Conservation (phyloP, 441 rosid genomes). For the Raphanus hybrid region DNA sequence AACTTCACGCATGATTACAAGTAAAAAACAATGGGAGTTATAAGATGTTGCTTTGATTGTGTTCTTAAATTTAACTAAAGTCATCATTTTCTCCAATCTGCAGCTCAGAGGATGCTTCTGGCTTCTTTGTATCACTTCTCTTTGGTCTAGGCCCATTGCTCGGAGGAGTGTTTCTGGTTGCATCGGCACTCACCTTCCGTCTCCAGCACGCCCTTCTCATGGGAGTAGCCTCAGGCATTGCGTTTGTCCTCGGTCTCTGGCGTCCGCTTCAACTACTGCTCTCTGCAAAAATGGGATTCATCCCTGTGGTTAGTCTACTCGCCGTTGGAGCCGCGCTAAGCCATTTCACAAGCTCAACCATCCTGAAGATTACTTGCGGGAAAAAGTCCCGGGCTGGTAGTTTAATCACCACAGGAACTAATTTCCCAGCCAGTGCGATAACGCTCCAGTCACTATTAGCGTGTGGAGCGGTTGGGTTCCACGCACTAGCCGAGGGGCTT, state of each 20-base stretch:
- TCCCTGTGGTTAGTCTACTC: conserved; percentile 63
- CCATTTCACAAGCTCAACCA: conserved; percentile 60
- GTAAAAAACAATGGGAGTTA: conserved; percentile 54
- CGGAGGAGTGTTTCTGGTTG: conserved; percentile 81
- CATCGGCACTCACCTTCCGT: conserved; percentile 75
- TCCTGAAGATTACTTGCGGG: conserved; percentile 54
- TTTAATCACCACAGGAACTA: conserved; percentile 55
- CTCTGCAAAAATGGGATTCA: conserved; percentile 80
- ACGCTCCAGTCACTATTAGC: conserved; percentile 92
- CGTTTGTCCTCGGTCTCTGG: conserved; percentile 89
- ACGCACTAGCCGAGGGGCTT: conserved; percentile 96
- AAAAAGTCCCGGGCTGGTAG: conserved; percentile 61
- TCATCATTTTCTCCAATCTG: conserved; percentile 45
- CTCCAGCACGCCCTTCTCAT: conserved; percentile 93
- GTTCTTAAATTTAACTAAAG: background rate
- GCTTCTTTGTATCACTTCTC: conserved; percentile 91
- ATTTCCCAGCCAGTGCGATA: conserved; percentile 71
- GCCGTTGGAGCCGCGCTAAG: conserved; percentile 61
- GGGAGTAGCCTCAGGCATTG: conserved; percentile 96
- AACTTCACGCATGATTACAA: conserved; percentile 83
- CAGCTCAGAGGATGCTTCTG: conserved; percentile 99
- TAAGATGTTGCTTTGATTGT: conserved; percentile 5
- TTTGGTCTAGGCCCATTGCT: conserved; percentile 97
- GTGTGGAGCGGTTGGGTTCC: conserved; percentile 86
- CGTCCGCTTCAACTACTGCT: conserved; percentile 87